Evolutionary conservation across 495 filamentous ascomycete genomes (phyloP).

Genomic region (Lasiosphaeria hispida): DNA sequence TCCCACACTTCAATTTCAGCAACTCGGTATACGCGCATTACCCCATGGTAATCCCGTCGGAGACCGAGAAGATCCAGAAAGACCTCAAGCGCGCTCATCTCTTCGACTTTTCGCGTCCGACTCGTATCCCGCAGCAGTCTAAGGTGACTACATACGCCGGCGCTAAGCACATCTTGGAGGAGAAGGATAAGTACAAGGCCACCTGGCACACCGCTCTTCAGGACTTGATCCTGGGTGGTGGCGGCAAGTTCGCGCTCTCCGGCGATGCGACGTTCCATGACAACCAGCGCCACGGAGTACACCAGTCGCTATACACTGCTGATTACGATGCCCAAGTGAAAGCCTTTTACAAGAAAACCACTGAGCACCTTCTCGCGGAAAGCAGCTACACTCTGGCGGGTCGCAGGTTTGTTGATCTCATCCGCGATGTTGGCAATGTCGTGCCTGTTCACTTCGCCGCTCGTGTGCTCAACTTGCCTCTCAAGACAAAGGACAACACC

Average conservation of each 20-base stretch:
- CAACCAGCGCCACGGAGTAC: conserved; percentile 51
- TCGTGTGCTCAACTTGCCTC: conserved; percentile 67
- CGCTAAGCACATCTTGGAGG: conserved; percentile 61
- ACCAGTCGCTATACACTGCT: conserved; percentile 56
- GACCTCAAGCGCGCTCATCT: conserved; percentile 66
- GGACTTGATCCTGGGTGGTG: conserved; percentile 47
- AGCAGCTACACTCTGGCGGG: conserved; percentile 59
- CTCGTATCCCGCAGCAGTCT: conserved; percentile 47
- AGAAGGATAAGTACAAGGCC: conserved; percentile 61
- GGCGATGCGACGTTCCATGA: conserved; percentile 50
- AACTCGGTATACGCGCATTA: conserved; percentile 88
- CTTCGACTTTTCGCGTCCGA: conserved; percentile 68
- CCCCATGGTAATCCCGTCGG: conserved; percentile 69
- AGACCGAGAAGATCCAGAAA: conserved; percentile 72
- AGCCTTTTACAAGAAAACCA: conserved; percentile 62
- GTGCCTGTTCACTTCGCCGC: conserved; percentile 71
- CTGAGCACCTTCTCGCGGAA: conserved; percentile 60
- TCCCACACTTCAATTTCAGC: conserved; percentile 81
- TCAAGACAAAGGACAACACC: conserved; percentile 67
- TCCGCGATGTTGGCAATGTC: conserved; percentile 73
- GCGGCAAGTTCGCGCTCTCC: conserved; percentile 52
- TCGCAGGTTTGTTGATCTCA: conserved; percentile 69
- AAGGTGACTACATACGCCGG: conserved; percentile 60
- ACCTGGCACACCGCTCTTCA: conserved; percentile 59
- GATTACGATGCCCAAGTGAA: conserved; percentile 58